Percentiles rank a stretch among this genome's conserved stretches.
Evolutionary conservation across 257 asterid species (phyloP).

Genomic region (Solanum raphanifolium): DNA sequence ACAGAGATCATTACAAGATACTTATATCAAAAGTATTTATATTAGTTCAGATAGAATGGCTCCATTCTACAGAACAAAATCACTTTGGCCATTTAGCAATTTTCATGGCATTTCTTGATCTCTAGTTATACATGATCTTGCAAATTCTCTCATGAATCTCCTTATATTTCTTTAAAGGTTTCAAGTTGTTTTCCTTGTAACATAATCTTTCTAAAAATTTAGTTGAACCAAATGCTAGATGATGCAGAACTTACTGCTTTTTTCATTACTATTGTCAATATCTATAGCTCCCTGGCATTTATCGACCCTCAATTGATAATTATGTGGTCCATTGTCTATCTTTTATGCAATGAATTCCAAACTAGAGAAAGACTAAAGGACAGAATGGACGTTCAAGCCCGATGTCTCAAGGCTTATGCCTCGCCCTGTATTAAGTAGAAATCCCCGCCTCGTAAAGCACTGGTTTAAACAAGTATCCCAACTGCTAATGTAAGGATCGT

Average conservation of each 20-base stretch:
- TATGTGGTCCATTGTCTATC: neutral
- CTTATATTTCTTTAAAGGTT: neutral
- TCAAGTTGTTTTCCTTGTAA: neutral
- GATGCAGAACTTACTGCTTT: neutral
- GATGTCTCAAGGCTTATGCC: neutral
- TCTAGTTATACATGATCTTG: neutral
- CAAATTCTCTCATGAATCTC: neutral
- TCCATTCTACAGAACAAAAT: neutral
- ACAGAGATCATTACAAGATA: neutral
- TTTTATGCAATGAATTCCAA: neutral
- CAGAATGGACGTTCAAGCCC: neutral
- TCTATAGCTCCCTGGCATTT: neutral
- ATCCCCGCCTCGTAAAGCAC: neutral
- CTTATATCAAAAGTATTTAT: neutral
- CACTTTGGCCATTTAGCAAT: neutral
- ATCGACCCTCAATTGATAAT: neutral
- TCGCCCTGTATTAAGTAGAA: neutral
- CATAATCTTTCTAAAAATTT: neutral
- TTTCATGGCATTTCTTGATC: constrained; percentile 1
- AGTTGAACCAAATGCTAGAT: neutral
- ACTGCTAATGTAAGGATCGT: neutral
- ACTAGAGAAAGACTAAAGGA: neutral
- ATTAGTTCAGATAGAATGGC: neutral
- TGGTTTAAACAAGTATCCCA: neutral
- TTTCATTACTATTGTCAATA: neutral